Base-by-base conservation (phyloP, 345 rosid genomes). In the Schrenkiella parvula region DNA sequence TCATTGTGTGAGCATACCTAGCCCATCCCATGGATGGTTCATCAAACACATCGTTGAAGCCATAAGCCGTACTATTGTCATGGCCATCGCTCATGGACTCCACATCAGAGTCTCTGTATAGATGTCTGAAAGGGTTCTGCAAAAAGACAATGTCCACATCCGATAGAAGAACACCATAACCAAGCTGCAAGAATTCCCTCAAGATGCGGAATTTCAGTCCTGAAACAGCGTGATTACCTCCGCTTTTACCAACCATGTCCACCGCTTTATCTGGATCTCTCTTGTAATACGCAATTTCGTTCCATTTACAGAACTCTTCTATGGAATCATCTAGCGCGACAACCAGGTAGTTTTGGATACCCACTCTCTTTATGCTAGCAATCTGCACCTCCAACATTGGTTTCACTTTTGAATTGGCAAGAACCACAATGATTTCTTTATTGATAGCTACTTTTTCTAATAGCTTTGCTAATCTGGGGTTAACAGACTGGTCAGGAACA, bases 71-170 rank as follows among this genome's bases (percentile, higher is more conserved):
- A 72, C 31, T 70, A 61, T 93, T 87, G 64, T 81, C 68, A 73
- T 93, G 90, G 19, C 98, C 98, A 73, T 93, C 98, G 15, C 84
- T 79, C 98, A 87, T 90, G 3, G 98, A 84, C 80, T 89, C 98
- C 14, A 93, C 92, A 52, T 93, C 97, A 17, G 93, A 91, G 77
- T 93, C 97, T 41, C 96, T 87, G 51, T 84, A 78, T 0, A 91
- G 85, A 81, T 86, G 79, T 75, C 81, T 65, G 71, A 93, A 93
- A 4, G 98, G 98, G 76, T 93, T 86, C 80, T 87, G 96, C 51
- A 89, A 65, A 63, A 78, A 89, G 3, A 93, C 81, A 51, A 93
- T 83, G 72, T 93, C 98, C 18, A 87, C 78, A 74, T 87, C 91
- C 0, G 96, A 90, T 19, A 93, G 86, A 68, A 90, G 97, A 73